Percentiles rank a stretch among this genome's conserved stretches.
phyloP scores from a whole-genome alignment of 2,329 filamentous ascomycete species.

The Alternaria tenuissima region DNA sequence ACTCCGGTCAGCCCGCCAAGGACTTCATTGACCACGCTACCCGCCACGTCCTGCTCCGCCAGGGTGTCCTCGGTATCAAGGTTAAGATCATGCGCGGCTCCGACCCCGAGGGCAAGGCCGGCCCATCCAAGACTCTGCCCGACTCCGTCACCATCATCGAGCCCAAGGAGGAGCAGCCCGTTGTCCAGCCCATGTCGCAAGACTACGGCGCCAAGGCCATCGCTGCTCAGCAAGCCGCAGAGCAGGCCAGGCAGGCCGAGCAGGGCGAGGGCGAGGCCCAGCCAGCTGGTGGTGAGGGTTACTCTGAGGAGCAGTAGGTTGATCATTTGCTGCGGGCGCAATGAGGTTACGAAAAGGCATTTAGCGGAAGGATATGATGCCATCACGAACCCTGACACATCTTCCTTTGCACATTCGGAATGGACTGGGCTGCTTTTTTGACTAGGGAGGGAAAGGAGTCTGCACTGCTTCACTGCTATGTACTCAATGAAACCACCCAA shows the following conservation, averaged over 20 bases:
- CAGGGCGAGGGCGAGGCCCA: slow-evolving; percentile 63
- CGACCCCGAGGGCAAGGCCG: slow-evolving; percentile 98
- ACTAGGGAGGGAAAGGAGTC: slow-evolving; percentile 40
- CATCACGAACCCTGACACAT: slow-evolving; percentile 35
- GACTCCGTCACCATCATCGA: slow-evolving; percentile 99
- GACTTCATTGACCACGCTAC: slow-evolving; percentile 99
- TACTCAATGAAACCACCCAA: slow-evolving; percentile 44
- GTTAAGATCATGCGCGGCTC: slow-evolving; percentile 99
- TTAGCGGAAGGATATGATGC: slow-evolving; percentile 38
- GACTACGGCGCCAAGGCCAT: slow-evolving; percentile 97
- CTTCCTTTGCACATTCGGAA: slow-evolving; percentile 45
- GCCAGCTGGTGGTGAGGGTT: slow-evolving; percentile 42
- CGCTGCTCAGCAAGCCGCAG: slow-evolving; percentile 73
- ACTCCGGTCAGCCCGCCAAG: slow-evolving; percentile 99
- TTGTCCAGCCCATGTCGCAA: slow-evolving; percentile 94
- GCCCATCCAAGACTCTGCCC: slow-evolving; percentile 95
- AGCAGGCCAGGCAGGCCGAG: slow-evolving; percentile 65
- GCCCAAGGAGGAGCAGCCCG: slow-evolving; percentile 98
- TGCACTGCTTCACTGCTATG: slow-evolving; percentile 39
- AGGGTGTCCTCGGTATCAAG: slow-evolving; percentile 99
- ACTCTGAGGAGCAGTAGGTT: slow-evolving; percentile 46
- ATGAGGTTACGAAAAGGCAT: slow-evolving; percentile 44
- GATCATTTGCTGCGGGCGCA: slow-evolving; percentile 34
- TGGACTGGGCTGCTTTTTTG: slow-evolving; percentile 41
- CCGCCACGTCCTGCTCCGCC: slow-evolving; percentile 98